A percentile compares a stretch with the other conserved stretches of the same genome.
phyloP scores from a whole-genome alignment of 768 basidiomycete species.

The Serendipita sp. region DNA sequence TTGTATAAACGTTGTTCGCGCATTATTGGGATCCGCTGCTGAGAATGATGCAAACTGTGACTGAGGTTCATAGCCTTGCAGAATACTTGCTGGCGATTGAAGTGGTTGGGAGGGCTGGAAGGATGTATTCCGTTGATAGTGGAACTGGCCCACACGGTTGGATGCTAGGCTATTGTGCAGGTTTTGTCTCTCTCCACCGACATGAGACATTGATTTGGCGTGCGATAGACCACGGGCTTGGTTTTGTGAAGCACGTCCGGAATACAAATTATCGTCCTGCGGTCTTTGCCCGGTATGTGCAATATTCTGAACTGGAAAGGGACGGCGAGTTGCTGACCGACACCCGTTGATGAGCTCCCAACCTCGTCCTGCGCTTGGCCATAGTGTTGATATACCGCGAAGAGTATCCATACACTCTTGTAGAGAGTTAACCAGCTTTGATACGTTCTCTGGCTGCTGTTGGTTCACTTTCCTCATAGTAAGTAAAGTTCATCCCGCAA shows the following conservation, averaged over 20 bases:
- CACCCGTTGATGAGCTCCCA: conserved; percentile 47
- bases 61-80: neutral
- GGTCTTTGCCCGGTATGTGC: neutral
- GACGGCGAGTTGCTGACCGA: neutral
- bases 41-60: neutral
- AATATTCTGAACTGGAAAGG: neutral
- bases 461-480: conserved; percentile 38
- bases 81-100: neutral
- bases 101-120: neutral
- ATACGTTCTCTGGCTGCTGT: conserved; percentile 45
- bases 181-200: neutral
- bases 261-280: neutral
- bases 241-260: neutral
- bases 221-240: neutral
- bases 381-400: conserved; percentile 49
- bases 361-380: conserved; percentile 54
- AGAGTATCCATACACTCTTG: conserved; percentile 46
- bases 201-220: neutral
- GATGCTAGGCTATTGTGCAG: neutral
- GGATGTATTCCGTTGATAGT: neutral
- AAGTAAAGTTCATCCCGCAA: neutral
- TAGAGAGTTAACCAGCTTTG: conserved; percentile 43
- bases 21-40: neutral
- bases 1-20: neutral
- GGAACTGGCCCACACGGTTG: neutral